A percentile compares a stretch with the other conserved stretches of the same genome.
These are phyloP conservation scores for Rhododendron ovatum DNA, from an alignment of 148 eudicot genomes.

Conservation along the genomic window DNA sequence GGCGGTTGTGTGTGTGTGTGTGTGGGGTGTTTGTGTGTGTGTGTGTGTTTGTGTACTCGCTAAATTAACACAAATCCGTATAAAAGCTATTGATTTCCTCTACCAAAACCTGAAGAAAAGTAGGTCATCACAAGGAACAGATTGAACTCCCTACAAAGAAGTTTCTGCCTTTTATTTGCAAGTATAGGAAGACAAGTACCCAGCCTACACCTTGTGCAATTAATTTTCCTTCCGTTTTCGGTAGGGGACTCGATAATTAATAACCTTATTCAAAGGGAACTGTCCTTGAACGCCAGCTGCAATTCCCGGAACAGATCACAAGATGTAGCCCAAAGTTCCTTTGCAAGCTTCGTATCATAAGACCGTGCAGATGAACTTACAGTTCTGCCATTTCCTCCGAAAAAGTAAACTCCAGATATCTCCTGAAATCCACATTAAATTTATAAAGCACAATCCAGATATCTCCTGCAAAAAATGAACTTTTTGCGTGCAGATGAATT, in stretches of 20 bases:
- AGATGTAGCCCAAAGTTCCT: constrained; percentile 62
- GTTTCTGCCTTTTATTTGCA: background rate
- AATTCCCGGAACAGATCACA: constrained; percentile 42
- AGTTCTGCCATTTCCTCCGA: constrained; percentile 71
- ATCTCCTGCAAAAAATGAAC: background rate
- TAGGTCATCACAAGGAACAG: background rate
- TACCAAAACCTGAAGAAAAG: background rate
- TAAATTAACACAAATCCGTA: background rate
- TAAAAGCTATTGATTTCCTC: background rate
- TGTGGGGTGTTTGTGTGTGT: no score
- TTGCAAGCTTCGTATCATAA: constrained; percentile 42
- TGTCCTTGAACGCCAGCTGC: constrained; percentile 24
- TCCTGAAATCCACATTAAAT: constrained; percentile 37
- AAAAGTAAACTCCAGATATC: constrained; percentile 70
- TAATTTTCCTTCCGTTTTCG: background rate
- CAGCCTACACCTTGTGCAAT: background rate
- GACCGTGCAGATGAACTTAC: constrained; percentile 59
- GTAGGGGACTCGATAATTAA: background rate
- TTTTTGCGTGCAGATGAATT: background rate
- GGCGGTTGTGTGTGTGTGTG: no score
- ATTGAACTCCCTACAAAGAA: background rate
- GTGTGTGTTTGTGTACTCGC: no score
- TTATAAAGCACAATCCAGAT: background rate
- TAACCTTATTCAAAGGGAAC: background rate
- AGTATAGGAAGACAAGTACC: background rate